These are phyloP conservation scores for Coemansia sp. DNA, from an alignment of 192 early-diverging fungal species.

Conservation along the genomic window DNA sequence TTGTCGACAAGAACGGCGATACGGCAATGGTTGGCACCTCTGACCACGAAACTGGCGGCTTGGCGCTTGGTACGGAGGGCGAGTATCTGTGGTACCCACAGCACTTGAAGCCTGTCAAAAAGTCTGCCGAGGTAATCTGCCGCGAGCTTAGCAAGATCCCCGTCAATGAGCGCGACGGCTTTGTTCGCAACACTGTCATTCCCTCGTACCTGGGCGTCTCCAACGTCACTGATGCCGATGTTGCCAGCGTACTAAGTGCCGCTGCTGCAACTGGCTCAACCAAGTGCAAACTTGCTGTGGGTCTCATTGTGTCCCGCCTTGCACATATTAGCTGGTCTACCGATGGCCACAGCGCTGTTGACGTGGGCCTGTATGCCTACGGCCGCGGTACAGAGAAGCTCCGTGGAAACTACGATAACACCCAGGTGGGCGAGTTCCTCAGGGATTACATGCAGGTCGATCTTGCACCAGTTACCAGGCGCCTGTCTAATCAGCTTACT, in stretches of 20 bases:
- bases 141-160: conserved; percentile 2
- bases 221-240: conserved; percentile 29
- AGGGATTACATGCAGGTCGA: conserved; percentile 56
- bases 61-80: conserved; percentile 51
- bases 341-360: conserved; percentile 84
- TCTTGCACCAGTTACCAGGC: conserved; percentile 49
- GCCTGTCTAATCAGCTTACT: conserved; percentile 38
- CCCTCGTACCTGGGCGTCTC: conserved; percentile 31
- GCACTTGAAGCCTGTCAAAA: conserved; percentile 21
- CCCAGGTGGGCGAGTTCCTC: conserved; percentile 62
- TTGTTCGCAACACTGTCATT: conserved; percentile 17
- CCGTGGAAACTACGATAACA: conserved; percentile 67
- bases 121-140: conserved; percentile 38
- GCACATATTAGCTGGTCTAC: conserved; percentile 69
- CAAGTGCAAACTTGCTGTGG: conserved; percentile 20
- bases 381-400: conserved; percentile 30
- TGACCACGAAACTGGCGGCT: conserved; percentile 66
- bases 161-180: neutral
- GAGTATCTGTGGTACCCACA: conserved; percentile 58
- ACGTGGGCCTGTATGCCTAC: conserved; percentile 80
- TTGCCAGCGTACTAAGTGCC: neutral
- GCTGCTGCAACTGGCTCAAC: neutral
- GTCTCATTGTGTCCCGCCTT: conserved; percentile 21
- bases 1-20: conserved; percentile 49
- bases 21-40: conserved; percentile 58